Evolutionary conservation across 768 basidiomycete species (phyloP), one percentile per base, ranked within the genome.

Genomic region (Boletellus ananas): DNA sequence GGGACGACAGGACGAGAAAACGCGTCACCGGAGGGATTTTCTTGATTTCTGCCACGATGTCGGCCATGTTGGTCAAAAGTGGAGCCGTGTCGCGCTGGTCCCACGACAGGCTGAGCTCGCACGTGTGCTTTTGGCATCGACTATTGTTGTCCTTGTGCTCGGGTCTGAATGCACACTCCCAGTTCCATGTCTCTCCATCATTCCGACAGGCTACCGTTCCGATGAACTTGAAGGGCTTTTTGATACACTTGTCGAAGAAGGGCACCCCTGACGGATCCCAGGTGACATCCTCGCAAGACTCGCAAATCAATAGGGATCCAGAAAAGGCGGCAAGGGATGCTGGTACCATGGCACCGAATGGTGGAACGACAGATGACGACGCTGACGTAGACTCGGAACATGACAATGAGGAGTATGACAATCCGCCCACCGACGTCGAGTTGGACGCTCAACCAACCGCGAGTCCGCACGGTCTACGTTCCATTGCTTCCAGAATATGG

Each of bases 1-100:
- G 60, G 2, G 81, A 79, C 2, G 87, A 85, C 18, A 69, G 72
- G 50, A 79, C 75, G 6, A 90, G 64, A 48, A 84, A 81, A 29
- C 91, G 81, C 6, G 91, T 92, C 34, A 94, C 84, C 31, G 86
- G 85, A 0, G 91, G 90, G 1, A 93, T 88, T 71, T 90, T 91
- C 58, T 75, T 79, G 45, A 92, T 67, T 71, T 91, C 86, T 18
- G 78, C 73, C 3, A 76, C 20, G 34, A 83, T 60, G 16, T 72
- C 69, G 44, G 76, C 69, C 79, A 80, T 80, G n/a, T 45, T 50
- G 48, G 37, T 49, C 14, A 37, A 21, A 21, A 33, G 23, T 9
- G 10, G 4, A 45, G 13, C 9, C 29, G 29, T 11, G 39, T 40
- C 7, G 21, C 13, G 25, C 20, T 6, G 7, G 23, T 25, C 23